A percentile compares a stretch with the other conserved stretches of the same genome.
These are phyloP conservation scores for Aspergillus funiculosus DNA, from an alignment of 495 filamentous ascomycete species.

Conservation along the genomic window DNA sequence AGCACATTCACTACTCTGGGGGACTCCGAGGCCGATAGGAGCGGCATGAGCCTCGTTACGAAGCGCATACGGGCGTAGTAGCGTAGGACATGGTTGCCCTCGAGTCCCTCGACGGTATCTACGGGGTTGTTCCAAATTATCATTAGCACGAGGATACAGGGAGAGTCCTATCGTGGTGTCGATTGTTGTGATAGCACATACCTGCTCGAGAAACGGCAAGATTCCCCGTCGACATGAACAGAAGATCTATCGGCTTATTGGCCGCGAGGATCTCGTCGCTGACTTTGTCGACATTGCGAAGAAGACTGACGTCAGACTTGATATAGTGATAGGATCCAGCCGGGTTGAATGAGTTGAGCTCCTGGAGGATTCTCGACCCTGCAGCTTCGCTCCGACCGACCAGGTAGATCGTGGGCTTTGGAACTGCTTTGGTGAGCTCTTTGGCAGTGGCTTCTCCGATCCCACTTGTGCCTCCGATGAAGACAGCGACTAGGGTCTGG, in stretches of 20 bases:
- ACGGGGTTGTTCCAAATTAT: not conserved
- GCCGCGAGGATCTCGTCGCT: constrained; percentile 50
- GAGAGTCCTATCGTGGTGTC: not conserved
- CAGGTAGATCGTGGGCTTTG: constrained; percentile 39
- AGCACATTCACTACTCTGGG: constrained; percentile 58
- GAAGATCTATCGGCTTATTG: constrained; percentile 55
- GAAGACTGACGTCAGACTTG: constrained; percentile 51
- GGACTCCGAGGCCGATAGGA: constrained; percentile 38
- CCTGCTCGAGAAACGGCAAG: constrained; percentile 13
- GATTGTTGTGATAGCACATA: not conserved
- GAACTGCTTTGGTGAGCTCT: constrained; percentile 43
- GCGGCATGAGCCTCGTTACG: constrained; percentile 56
- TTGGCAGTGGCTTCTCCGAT: constrained; percentile 53
- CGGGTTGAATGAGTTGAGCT: constrained; percentile 34
- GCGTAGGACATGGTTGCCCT: constrained; percentile 45
- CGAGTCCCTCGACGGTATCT: constrained; percentile 57
- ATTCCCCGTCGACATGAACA: constrained; percentile 41
- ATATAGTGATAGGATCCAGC: constrained; percentile 48
- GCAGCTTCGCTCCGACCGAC: constrained; percentile 42
- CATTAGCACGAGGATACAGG: not conserved
- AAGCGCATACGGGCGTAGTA: constrained; percentile 64
- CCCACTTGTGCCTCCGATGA: constrained; percentile 58
- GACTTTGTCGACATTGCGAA: constrained; percentile 54
- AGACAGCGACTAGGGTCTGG: constrained; percentile 46
- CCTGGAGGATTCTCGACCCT: constrained; percentile 30